Base-by-base conservation (phyloP, 768 basidiomycete genomes). In the Termitomyces sp. region DNA sequence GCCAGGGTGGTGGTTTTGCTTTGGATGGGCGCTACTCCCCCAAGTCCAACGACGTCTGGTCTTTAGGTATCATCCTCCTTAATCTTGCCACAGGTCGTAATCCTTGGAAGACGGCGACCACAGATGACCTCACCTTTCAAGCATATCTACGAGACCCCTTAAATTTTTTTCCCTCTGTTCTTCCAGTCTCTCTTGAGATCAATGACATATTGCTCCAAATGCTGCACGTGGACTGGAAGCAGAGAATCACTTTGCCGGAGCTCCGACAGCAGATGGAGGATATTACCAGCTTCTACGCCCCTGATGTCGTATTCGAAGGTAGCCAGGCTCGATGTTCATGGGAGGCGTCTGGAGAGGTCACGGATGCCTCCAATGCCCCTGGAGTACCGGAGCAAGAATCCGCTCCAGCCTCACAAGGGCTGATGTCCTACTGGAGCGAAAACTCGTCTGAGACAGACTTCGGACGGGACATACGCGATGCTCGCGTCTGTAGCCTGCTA, bases 71-170 rank as follows among this genome's bases (percentile, higher is more conserved):
- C 64, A 91, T 99, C 57, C 86, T 99, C 35, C 85, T 98, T 66
- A 99, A 99, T 70, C 84, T 99, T 42, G 85, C 90, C 25, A 97
- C 93, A 22, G 93, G 94, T 5, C 84, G 96, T 31, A 98, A 98
- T 64, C 96, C 96, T 4, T 98, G 96, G 96, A 90, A 90, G 68
- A 88, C 91, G 22, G 94, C 96, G 3, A 86, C 83, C 3, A 66
- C 73, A 1, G 77, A 85, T 39, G 96, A 98, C 70, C 86, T 89
- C 57, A 94, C 92, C 3, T 99, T 94, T 78, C 83, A 88, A 62
- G 88, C 89, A 0, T 99, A 91, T 70, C 78, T 91, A 53, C 83
- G 81, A 59, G 83, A 91, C 60, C 89, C 90, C 32, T 57, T 66
- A 13, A 79, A 83, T 58, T 96, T 96, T 76, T 82, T 98, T n/a